Conservation (phyloP, 2,329 filamentous ascomycete species). For the Apiospora kogelbergensis region DNA sequence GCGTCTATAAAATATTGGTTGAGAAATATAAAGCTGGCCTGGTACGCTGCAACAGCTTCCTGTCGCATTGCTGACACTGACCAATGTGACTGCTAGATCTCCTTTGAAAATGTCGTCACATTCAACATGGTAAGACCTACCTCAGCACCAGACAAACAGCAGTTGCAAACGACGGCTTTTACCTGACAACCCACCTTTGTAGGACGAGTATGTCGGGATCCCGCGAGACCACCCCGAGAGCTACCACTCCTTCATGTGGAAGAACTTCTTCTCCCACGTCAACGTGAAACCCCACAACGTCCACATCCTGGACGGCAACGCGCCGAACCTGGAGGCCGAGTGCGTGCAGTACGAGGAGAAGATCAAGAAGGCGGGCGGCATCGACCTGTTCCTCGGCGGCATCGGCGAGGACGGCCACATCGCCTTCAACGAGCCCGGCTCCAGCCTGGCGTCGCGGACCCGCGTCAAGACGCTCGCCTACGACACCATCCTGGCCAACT, state of each 20-base stretch:
- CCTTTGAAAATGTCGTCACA: slow-evolving; percentile 84
- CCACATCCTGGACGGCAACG: slow-evolving; percentile 82
- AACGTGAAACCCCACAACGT: slow-evolving; percentile 81
- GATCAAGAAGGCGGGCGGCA: slow-evolving; percentile 73
- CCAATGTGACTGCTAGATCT: slow-evolving; percentile 52
- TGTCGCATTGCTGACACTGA: neutral
- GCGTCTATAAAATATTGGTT: slow-evolving; percentile 76
- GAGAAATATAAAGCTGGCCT: slow-evolving; percentile 66
- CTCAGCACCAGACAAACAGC: slow-evolving; percentile 6
- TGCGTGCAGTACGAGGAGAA: slow-evolving; percentile 78
- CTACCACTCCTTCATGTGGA: slow-evolving; percentile 94
- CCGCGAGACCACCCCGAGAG: slow-evolving; percentile 81
- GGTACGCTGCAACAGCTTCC: slow-evolving; percentile 28
- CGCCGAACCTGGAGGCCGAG: slow-evolving; percentile 71
- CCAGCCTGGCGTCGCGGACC: slow-evolving; percentile 73
- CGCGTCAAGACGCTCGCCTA: slow-evolving; percentile 85
- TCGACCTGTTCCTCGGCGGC: slow-evolving; percentile 82
- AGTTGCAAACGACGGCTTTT: slow-evolving; percentile 13
- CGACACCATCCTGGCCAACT: slow-evolving; percentile 84
- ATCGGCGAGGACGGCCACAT: slow-evolving; percentile 87
- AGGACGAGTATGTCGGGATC: slow-evolving; percentile 86
- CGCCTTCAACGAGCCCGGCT: slow-evolving; percentile 88
- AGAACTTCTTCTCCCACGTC: slow-evolving; percentile 83
- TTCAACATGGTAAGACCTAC: slow-evolving; percentile 75
- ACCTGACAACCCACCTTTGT: neutral